These are phyloP conservation scores for Backusella tuberculispora DNA, from an alignment of 192 early-diverging fungal genomes.

Conservation along the genomic window DNA sequence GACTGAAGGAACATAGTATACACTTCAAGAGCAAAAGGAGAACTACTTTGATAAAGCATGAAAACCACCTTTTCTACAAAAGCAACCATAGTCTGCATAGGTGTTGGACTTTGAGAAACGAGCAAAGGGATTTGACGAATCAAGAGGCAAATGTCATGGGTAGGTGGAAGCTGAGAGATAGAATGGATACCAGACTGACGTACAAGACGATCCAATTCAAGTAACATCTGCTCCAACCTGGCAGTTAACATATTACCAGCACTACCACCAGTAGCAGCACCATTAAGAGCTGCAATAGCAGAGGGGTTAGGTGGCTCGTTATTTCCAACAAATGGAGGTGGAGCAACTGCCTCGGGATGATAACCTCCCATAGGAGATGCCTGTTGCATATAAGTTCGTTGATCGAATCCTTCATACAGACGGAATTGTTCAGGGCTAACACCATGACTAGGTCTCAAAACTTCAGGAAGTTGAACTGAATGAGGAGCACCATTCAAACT, in stretches of 20 bases:
- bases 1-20: conserved; percentile 81
- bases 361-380: background rate
- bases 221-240: conserved; percentile 39
- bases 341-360: conserved; percentile 10
- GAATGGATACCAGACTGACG: conserved; percentile 47
- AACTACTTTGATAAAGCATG: conserved; percentile 76
- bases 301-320: background rate
- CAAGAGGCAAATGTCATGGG: conserved; percentile 75
- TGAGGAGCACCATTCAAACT: conserved; percentile 22
- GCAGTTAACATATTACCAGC: background rate
- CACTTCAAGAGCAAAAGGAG: conserved; percentile 73
- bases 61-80: conserved; percentile 88
- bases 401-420: conserved; percentile 23
- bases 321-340: conserved; percentile 1
- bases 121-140: conserved; percentile 76
- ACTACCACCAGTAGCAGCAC: background rate
- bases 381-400: conserved; percentile 14
- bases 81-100: conserved; percentile 77
- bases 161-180: conserved; percentile 70
- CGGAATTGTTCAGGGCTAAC: conserved; percentile 27
- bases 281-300: background rate
- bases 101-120: conserved; percentile 62
- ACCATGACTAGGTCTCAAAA: conserved; percentile 20
- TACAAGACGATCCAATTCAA: conserved; percentile 80
- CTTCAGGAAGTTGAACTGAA: conserved; percentile 24